Base-by-base conservation (phyloP, 1,284 basidiomycete species). In the Gomphus bonarii region DNA sequence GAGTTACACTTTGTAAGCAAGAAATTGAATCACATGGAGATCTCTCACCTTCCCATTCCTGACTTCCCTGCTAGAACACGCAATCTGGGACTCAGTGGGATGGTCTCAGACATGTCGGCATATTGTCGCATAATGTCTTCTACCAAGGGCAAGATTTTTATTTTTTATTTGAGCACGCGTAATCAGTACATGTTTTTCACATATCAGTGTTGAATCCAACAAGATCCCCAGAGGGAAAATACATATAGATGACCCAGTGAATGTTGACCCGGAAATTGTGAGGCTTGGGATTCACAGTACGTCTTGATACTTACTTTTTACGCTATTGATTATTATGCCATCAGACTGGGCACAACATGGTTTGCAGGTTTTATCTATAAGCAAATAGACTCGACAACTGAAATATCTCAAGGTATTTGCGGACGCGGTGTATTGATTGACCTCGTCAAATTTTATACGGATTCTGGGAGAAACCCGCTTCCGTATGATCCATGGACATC, bases 51-150 rank as follows among this genome's bases (percentile, higher is more conserved):
- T 11, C 35, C 12, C 8, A 10, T 35, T 35, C 33, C 8, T 53
- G 55, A n/a, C 31, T 20, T 46, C 35, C 40, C 16, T 12, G 9
- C 30, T 61, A 87, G 82, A 88, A 88, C 61, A 82, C 84, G 0
- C 85, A 88, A 71, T 84, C 82, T 0, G 84, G 85, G 22, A 77
- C 82, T 3, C 86, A 88, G 61, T 87, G 85, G 85, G 86, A 87
- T 62, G 82, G 85, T 3, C 59, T 85, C 63, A 75, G 77, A 60
- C 83, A 86, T 60, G 84, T 75, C 62, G 80, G 81, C 1, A 62
- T 85, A 48, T 57, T 69, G 1, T 73, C 46, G 3, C 35, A 78
- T 35, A 73, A 72, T 1, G 70, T 82, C 18, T 83, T 81, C 65
- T 86, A 86, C 66, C 79, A 84, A 67, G 81, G 83, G 82, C 82